A percentile compares a stretch with the other conserved stretches of the same genome.
These are phyloP conservation scores for Fusarium hainanense DNA, from an alignment of 2,329 filamentous ascomycete genomes.

Conservation along the genomic window DNA sequence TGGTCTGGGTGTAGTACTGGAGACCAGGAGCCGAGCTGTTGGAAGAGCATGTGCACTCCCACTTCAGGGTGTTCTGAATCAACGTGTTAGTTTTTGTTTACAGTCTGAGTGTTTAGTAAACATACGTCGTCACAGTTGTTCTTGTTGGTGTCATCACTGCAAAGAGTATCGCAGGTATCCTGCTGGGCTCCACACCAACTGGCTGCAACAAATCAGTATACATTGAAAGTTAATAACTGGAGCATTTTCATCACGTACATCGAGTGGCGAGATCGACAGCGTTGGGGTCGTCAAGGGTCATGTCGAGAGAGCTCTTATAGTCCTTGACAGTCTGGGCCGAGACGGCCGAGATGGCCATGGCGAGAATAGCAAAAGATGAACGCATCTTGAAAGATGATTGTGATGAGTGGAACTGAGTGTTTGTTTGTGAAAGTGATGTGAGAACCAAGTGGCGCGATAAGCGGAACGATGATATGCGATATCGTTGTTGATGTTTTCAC, in stretches of 20 bases:
- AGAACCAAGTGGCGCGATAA: conserved; percentile 18
- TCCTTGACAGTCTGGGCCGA: conserved; percentile 54
- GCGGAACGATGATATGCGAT: conserved; percentile 42
- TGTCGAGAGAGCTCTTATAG: conserved; percentile 57
- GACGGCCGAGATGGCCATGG: conserved; percentile 58
- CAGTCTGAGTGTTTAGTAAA: not conserved
- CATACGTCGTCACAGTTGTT: conserved; percentile 63
- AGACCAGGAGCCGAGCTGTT: conserved; percentile 63
- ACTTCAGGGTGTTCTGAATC: conserved; percentile 56
- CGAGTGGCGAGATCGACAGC: conserved; percentile 49
- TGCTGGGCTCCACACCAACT: conserved; percentile 64
- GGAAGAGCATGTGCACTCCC: conserved; percentile 60
- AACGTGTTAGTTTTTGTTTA: conserved; percentile 9
- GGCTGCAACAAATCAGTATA: conserved; percentile 50
- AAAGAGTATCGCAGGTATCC: conserved; percentile 63
- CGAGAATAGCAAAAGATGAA: conserved; percentile 53
- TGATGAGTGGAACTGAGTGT: conserved; percentile 1
- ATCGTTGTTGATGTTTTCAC: conserved; percentile 24
- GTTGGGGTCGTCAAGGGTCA: conserved; percentile 56
- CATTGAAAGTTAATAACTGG: not conserved
- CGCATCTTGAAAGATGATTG: conserved; percentile 54
- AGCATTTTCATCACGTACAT: conserved; percentile 52
- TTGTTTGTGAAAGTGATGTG: conserved; percentile 20
- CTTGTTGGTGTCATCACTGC: conserved; percentile 50
- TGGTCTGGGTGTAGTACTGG: conserved; percentile 64